These are phyloP conservation scores for Mycena haematopus DNA, from an alignment of 768 basidiomycete species.

Conservation along the genomic window DNA sequence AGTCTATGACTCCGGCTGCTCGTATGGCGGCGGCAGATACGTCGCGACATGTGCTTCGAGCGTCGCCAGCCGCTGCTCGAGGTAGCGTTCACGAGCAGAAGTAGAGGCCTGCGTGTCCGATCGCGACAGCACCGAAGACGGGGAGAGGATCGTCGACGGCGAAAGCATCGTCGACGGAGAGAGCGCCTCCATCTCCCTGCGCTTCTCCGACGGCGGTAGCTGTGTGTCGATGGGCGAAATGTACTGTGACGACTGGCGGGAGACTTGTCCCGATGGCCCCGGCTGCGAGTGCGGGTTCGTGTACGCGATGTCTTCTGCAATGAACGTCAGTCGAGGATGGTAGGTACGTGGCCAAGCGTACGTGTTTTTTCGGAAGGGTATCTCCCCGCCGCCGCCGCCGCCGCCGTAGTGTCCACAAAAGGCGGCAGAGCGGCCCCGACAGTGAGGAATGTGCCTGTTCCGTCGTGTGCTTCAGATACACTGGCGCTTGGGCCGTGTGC, in stretches of 20 bases:
- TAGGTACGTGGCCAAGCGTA: neutral
- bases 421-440: neutral
- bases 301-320: slow-evolving; percentile 7
- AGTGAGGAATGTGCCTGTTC: neutral
- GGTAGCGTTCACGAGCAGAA: slow-evolving; percentile 26
- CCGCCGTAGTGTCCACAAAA: too few species aligned
- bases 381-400: neutral
- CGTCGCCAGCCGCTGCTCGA: slow-evolving; percentile 28
- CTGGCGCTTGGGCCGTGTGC: neutral
- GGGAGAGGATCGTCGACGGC: neutral
- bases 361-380: slow-evolving; percentile 15
- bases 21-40: slow-evolving; percentile 29
- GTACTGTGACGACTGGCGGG: slow-evolving; percentile 21
- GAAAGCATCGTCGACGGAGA: neutral
- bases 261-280: neutral
- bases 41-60: slow-evolving; percentile 27
- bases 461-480: neutral
- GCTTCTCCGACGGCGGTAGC: slow-evolving; percentile 10
- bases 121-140: neutral
- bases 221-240: slow-evolving; percentile 5
- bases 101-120: slow-evolving; percentile 6
- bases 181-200: neutral
- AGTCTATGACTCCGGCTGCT: slow-evolving; percentile 11
- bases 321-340: neutral
- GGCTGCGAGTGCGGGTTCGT: slow-evolving; percentile 9